These are phyloP conservation scores for Psilocybe cubensis DNA, from an alignment of 768 basidiomycete genomes.

Conservation along the genomic window DNA sequence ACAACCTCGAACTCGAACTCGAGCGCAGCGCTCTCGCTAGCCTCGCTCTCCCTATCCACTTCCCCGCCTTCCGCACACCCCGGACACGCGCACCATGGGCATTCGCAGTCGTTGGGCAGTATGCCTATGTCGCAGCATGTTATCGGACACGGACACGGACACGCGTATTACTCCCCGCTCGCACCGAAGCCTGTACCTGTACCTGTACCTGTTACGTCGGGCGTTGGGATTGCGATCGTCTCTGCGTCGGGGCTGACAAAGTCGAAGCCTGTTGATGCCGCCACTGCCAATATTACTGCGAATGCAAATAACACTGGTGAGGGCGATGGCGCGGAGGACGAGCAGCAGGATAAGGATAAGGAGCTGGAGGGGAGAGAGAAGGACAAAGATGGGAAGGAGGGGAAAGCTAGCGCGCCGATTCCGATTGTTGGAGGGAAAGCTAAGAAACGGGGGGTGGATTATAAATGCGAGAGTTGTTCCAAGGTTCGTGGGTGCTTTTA, in stretches of 20 bases:
- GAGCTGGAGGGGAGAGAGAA: not conserved
- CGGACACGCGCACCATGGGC: not conserved
- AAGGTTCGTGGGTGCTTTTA: slow-evolving; percentile 65
- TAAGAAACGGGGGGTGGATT: slow-evolving; percentile 85
- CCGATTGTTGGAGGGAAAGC: slow-evolving; percentile 41
- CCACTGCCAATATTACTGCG: not conserved
- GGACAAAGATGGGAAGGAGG: slow-evolving; percentile 1
- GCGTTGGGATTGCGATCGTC: slow-evolving; percentile 20
- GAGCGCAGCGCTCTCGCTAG: slow-evolving; percentile 18
- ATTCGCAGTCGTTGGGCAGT: slow-evolving; percentile 9
- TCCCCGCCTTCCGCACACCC: slow-evolving; percentile 36
- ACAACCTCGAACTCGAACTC: no score
- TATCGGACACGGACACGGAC: slow-evolving; percentile 9
- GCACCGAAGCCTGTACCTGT: slow-evolving; percentile 13
- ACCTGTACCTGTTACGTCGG: slow-evolving; percentile 12
- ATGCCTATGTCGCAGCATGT: not conserved
- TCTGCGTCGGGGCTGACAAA: slow-evolving; percentile 3
- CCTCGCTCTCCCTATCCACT: slow-evolving; percentile 47
- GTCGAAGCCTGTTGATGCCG: slow-evolving; percentile 11
- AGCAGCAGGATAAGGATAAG: no score
- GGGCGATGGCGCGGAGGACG: not conserved
- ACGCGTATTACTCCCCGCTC: slow-evolving; percentile 10
- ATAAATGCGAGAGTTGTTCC: slow-evolving; percentile 92
- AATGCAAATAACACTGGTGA: slow-evolving; percentile 3
- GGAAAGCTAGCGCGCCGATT: slow-evolving; percentile 33